phyloP scores from a whole-genome alignment of 2,329 filamentous ascomycete species.

The Dactylonectria estremocensis region DNA sequence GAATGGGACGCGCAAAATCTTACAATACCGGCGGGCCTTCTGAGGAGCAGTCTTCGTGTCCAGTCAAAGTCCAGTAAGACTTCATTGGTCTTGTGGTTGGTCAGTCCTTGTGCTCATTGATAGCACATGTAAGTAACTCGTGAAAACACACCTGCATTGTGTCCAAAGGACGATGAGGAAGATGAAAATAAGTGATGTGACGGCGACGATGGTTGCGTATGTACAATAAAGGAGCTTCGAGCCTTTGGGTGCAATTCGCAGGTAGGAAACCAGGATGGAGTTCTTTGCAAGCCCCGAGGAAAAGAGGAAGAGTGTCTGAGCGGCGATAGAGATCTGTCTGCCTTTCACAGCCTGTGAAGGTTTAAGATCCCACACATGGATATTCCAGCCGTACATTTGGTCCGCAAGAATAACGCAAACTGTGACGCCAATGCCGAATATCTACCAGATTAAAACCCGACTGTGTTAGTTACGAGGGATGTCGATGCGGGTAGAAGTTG shows the following conservation, averaged over 20 bases:
- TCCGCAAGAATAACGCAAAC: slow-evolving; percentile 55
- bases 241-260: slow-evolving; percentile 54
- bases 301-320: slow-evolving; percentile 57
- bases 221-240: slow-evolving; percentile 55
- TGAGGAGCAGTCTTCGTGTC: slow-evolving; percentile 47
- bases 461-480: slow-evolving; percentile 27
- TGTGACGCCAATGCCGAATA: slow-evolving; percentile 54
- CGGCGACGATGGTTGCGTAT: slow-evolving; percentile 45
- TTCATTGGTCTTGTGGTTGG: slow-evolving; percentile 33
- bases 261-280: slow-evolving; percentile 59
- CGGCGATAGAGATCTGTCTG: slow-evolving; percentile 57
- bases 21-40: slow-evolving; percentile 50
- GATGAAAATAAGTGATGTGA: slow-evolving; percentile 48
- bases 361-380: slow-evolving; percentile 57
- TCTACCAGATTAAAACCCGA: slow-evolving; percentile 34
- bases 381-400: slow-evolving; percentile 55
- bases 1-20: slow-evolving; percentile 9
- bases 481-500: neutral
- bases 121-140: too few relatives aligned
- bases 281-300: slow-evolving; percentile 57
- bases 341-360: slow-evolving; percentile 47
- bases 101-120: neutral
- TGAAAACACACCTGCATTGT: slow-evolving; percentile 53
- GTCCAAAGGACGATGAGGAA: slow-evolving; percentile 56
- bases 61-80: slow-evolving; percentile 45